Evolutionary conservation across 1,284 basidiomycete genomes (phyloP).

Genomic region (Ganoderma multipileum): DNA sequence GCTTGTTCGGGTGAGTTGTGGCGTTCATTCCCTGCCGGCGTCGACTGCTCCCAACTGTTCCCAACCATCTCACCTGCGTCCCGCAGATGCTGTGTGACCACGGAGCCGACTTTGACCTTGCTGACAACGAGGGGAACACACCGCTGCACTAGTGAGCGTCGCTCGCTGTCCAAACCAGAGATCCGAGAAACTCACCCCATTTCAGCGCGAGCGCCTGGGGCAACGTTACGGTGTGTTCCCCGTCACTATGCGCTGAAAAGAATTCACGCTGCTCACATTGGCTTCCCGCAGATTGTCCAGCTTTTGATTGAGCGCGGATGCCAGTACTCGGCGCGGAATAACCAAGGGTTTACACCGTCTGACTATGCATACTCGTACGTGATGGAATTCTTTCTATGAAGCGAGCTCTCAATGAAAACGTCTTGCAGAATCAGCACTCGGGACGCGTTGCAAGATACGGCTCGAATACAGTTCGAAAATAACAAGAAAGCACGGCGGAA

Average conservation of each 20-base stretch:
- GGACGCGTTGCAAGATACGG: slow-evolving; percentile 80
- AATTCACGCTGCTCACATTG: slow-evolving; percentile 30
- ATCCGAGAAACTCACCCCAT: slow-evolving; percentile 23
- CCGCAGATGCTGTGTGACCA: slow-evolving; percentile 85
- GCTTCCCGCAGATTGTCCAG: slow-evolving; percentile 70
- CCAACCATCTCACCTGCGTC: slow-evolving; percentile 15
- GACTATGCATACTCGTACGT: slow-evolving; percentile 92
- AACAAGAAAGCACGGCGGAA: slow-evolving; percentile 77
- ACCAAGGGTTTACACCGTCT: slow-evolving; percentile 88
- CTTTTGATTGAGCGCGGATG: slow-evolving; percentile 90
- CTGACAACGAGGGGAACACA: slow-evolving; percentile 92
- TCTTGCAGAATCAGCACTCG: slow-evolving; percentile 66
- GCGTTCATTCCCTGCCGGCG: slow-evolving; percentile 32
- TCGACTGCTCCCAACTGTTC: slow-evolving; percentile 16
- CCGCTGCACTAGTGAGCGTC: slow-evolving; percentile 87
- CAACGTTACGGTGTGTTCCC: slow-evolving; percentile 68
- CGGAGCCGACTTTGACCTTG: slow-evolving; percentile 86
- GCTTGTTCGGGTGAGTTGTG: slow-evolving; percentile 74
- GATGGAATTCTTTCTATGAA: background rate
- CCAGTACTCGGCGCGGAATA: slow-evolving; percentile 82
- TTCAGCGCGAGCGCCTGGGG: slow-evolving; percentile 85
- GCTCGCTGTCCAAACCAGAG: slow-evolving; percentile 15
- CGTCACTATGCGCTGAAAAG: slow-evolving; percentile 14
- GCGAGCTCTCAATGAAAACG: background rate
- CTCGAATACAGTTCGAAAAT: slow-evolving; percentile 73